phyloP scores from a whole-genome alignment of 75 land plant genomes.

The Sequoiadendron giganteum region DNA sequence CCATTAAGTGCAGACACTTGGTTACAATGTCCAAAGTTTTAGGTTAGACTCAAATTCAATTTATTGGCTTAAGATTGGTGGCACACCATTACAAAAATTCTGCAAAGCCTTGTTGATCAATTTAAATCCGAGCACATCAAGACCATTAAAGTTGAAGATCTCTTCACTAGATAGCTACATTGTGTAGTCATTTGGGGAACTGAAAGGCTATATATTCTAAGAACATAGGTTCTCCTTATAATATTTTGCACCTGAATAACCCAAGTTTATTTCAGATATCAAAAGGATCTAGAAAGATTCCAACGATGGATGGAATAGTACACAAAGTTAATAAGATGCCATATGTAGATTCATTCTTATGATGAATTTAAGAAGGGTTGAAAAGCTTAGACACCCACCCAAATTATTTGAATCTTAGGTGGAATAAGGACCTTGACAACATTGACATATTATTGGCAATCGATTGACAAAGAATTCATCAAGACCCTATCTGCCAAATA shows the following conservation, averaged over 20 bases:
- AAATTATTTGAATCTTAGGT: no score
- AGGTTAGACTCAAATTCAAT: no score
- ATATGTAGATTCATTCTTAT: no score
- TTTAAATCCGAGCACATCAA: neutral
- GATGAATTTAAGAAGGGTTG: no score
- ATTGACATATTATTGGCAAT: no score
- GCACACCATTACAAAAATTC: neutral
- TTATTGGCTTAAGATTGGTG: no score
- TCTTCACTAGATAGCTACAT: neutral
- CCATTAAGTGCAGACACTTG: neutral
- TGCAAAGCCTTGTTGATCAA: neutral
- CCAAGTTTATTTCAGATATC: neutral
- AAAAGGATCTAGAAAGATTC: neutral
- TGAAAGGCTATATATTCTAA: neutral
- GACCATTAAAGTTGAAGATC: neutral
- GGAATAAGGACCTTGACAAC: no score
- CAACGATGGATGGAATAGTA: no score
- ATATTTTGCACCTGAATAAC: neutral
- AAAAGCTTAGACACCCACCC: no score
- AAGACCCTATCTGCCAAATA: no score
- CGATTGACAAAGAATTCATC: no score
- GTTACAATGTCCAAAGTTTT: neutral
- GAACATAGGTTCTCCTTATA: neutral
- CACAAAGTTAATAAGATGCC: no score
- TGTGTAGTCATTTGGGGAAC: neutral